phyloP scores from a whole-genome alignment of 371 early-diverging fungal genomes.

The Nematocida ausubeli region DNA sequence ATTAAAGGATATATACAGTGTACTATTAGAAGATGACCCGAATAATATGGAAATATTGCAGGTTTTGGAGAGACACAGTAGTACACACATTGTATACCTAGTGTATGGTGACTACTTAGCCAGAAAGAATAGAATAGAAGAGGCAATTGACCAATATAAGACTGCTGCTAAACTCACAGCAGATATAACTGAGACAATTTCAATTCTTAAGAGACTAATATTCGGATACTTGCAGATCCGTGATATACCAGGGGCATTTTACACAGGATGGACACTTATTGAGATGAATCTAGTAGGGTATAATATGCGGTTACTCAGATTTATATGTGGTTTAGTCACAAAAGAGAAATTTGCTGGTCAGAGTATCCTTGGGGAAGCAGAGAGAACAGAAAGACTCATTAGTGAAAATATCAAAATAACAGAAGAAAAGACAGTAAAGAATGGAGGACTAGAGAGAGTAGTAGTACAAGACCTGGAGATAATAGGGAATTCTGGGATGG shows the following conservation, averaged over 20 bases:
- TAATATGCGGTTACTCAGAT: not conserved
- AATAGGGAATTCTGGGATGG: not conserved
- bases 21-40: not conserved
- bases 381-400: not conserved
- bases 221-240: not conserved
- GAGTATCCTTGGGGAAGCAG: not conserved
- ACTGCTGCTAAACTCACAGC: conserved; percentile 1
- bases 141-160: not conserved
- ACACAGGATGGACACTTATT: conserved; percentile 15
- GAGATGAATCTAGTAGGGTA: not conserved
- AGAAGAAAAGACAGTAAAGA: no score
- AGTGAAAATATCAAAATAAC: not conserved
- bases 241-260: conserved; percentile 11
- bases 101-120: conserved; percentile 23
- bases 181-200: not conserved
- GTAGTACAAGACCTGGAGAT: not conserved
- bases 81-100: conserved; percentile 5
- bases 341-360: not conserved
- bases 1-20: conserved; percentile 5
- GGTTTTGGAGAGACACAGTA: not conserved
- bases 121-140: not conserved
- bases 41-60: not conserved
- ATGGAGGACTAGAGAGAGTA: not conserved
- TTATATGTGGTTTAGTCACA: not conserved
- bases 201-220: conserved; percentile 6